Evolutionary conservation across 306 rosid genomes (phyloP), one percentile per base, ranked within the genome.

Genomic region (Casuarina cunninghamiana): DNA sequence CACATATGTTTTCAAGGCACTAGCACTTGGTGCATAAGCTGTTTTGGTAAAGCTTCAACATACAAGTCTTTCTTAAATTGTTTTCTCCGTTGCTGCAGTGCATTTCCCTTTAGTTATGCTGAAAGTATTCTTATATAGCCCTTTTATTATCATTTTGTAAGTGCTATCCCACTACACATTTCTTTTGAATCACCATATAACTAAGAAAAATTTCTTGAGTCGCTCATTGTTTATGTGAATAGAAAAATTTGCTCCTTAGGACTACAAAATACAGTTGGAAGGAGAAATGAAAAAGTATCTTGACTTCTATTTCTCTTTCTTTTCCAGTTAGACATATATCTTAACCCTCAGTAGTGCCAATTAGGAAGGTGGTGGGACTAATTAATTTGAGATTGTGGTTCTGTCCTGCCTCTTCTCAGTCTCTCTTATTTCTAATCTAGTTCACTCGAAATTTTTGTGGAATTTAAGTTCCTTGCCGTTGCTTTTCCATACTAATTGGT

Each of bases 1-100:
- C n/a, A n/a, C n/a, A n/a, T 87, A 87, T 73, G 75, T 88, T 15
- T 90, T 88, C 72, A 88, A 90, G 84, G 95, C 88, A 38, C 78
- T 90, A 72, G 92, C 95, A 78, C 87, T 87, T 11, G 93, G 93
- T 10, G 93, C 89, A 45, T 78, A 88, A 69, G 89, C 95, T n/a
- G 91, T 90, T 55, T 89, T 88, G 57, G 94, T 86, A 86, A 77
- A 83, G 57, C 75, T 83, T 17, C 15, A 26, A 66, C 32, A 39
- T 8, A 66, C 5, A 11, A n/a, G n/a, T 66, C 43, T 66, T 10
- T 21, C 17, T 49, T 42, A 11, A 3, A 10, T 3, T 10, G 10
- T 3, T 17, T 42, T 66, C 17, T 0, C 17, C 35, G 42, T 10
- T 48, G 51, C 51, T 48, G 11, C 11, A 13, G 51, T 48, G 51